phyloP scores from a whole-genome alignment of 352 stramenopile genomes.

The Phytophthora kernoviae region DNA sequence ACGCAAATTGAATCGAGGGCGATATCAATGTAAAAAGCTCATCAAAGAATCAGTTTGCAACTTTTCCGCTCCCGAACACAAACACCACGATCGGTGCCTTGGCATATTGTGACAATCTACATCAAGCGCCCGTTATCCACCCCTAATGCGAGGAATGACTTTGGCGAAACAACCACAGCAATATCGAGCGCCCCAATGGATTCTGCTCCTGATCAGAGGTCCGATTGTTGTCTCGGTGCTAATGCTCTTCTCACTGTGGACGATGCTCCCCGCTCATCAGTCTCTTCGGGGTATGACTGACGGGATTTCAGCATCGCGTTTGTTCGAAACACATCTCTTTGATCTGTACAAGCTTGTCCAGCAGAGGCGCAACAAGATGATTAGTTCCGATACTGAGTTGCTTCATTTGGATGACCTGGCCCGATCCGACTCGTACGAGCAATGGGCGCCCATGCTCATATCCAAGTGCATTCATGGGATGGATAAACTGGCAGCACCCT shows the following conservation, averaged over 20 bases:
- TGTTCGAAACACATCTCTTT: background rate
- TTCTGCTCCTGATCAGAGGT: conserved; percentile 12
- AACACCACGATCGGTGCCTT: too few relatives aligned
- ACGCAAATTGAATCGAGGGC: too few relatives aligned
- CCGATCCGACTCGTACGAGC: conserved; percentile 22
- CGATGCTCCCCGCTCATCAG: conserved; percentile 13
- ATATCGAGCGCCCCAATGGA: conserved; percentile 3
- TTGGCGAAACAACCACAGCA: too few relatives aligned
- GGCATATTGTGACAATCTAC: too few relatives aligned
- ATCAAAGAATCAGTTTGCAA: too few relatives aligned
- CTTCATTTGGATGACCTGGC: conserved; percentile 30
- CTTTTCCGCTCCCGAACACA: too few relatives aligned
- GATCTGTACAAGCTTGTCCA: conserved; percentile 16
- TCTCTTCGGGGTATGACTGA: conserved; percentile 7
- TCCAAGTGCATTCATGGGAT: conserved; percentile 33
- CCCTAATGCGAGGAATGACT: too few relatives aligned
- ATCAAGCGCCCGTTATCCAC: too few relatives aligned
- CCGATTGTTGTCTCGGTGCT: conserved; percentile 12
- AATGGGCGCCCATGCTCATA: conserved; percentile 28
- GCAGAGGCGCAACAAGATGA: conserved; percentile 7
- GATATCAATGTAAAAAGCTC: too few relatives aligned
- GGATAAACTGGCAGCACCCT: conserved; percentile 22
- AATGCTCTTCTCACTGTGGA: conserved; percentile 16
- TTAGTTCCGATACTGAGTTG: conserved; percentile 1
- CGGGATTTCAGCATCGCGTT: background rate